Evolutionary conservation across 2,329 filamentous ascomycete genomes (phyloP).

Genomic region (Colletotrichum sp.): DNA sequence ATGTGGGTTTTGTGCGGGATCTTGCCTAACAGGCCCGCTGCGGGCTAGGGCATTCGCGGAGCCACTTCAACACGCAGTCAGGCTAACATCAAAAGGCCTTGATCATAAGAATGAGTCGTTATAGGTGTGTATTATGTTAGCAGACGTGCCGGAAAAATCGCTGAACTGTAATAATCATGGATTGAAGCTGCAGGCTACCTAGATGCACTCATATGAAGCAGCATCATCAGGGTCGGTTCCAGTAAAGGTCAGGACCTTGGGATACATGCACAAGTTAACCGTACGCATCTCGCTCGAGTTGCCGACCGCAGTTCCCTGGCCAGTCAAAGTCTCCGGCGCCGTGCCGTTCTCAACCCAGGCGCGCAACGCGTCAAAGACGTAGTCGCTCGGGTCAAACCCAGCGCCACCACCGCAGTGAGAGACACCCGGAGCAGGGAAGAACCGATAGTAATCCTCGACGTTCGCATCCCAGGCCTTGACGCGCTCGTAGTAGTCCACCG

Average conservation of each 20-base stretch:
- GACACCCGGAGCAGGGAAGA: constrained; percentile 61
- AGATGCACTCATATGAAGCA: neutral
- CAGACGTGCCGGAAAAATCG: neutral
- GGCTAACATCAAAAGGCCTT: neutral
- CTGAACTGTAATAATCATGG: neutral
- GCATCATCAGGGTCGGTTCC: neutral
- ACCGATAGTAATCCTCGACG: constrained; percentile 54
- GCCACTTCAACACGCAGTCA: neutral
- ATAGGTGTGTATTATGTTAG: neutral
- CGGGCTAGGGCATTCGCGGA: neutral
- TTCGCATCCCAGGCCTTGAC: constrained; percentile 9
- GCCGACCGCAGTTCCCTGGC: neutral
- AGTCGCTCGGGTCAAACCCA: constrained; percentile 29
- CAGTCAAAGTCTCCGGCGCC: neutral
- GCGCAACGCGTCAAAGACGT: neutral
- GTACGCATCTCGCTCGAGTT: neutral
- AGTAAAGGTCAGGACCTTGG: neutral
- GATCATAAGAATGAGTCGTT: neutral
- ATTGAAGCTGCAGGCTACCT: neutral
- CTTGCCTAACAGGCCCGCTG: neutral
- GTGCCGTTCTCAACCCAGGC: neutral
- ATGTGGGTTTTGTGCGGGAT: accelerated
- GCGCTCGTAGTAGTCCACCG: constrained; percentile 31
- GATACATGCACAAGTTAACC: neutral
- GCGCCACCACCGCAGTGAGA: constrained; percentile 54